Conservation (phyloP, 1,284 basidiomycete genomes). For the Ceratobasidium sp. region DNA sequence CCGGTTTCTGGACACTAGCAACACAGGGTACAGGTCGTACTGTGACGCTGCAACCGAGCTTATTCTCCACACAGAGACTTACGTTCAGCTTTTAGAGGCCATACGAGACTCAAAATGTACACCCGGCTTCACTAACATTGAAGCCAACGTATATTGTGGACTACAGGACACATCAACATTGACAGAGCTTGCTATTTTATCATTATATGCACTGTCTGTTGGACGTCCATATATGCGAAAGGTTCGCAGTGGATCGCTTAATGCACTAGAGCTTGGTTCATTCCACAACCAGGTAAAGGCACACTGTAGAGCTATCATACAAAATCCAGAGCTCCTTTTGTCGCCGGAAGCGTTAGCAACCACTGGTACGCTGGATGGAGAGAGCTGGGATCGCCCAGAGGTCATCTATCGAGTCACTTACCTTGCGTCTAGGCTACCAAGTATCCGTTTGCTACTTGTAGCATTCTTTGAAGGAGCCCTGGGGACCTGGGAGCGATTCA, state of each 20-base stretch:
- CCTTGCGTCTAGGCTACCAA: slow-evolving; percentile 1
- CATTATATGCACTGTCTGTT: slow-evolving; percentile 55
- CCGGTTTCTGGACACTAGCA: slow-evolving; percentile 30
- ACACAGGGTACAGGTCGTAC: slow-evolving; percentile 22
- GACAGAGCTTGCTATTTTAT: slow-evolving; percentile 57
- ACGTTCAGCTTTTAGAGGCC: slow-evolving; percentile 2
- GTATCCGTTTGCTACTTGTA: neutral
- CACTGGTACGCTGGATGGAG: slow-evolving; percentile 10
- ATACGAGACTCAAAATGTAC: neutral
- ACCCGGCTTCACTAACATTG: slow-evolving; percentile 51
- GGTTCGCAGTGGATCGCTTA: slow-evolving; percentile 51
- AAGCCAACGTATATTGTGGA: slow-evolving; percentile 56
- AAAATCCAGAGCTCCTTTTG: slow-evolving; percentile 41
- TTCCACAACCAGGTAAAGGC: slow-evolving; percentile 38
- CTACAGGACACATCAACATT: slow-evolving; percentile 57
- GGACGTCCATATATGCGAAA: slow-evolving; percentile 55
- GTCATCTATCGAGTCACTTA: neutral
- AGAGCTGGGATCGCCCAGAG: slow-evolving; percentile 18
- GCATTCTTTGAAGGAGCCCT: slow-evolving; percentile 41
- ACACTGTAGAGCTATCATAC: slow-evolving; percentile 34
- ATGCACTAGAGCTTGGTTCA: slow-evolving; percentile 49
- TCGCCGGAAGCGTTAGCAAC: neutral
- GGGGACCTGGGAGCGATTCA: slow-evolving; percentile 37
- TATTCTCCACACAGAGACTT: neutral
- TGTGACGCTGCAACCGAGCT: slow-evolving; percentile 34